Base-by-base conservation (phyloP, 768 basidiomycete genomes). In the Kondoa subrosea region DNA sequence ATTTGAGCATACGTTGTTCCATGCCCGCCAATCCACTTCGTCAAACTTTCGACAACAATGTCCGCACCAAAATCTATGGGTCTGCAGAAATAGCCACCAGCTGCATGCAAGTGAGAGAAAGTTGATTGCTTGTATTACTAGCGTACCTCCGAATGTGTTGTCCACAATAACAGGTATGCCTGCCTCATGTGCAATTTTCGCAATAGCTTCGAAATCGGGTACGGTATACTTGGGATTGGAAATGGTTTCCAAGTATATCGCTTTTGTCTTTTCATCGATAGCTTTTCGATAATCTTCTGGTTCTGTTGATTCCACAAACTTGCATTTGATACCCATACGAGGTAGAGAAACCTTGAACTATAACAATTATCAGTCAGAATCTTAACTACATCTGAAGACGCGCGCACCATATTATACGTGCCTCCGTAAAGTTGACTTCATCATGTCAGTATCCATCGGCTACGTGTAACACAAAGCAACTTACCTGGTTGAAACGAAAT, bases 151-250 rank as follows among this genome's bases (percentile, higher is more conserved):
- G 59, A 69, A 71, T 12, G 71, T 69, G 65, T 71, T 89, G 73
- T 89, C 88, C 0, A 89, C 87, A 57, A 89, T 83, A 56, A 90
- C 78, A 0, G 88, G 88, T 29, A 89, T 85, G 0, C 81, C 81
- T 72, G 84, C 79, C 33, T 82, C 80, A 72, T 88, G 87, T 1
- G 89, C 89, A 50, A 88, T 76, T 80, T 86, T 84, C n/a, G 87
- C 84, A 34, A 89, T 78, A 32, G 81, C 84, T 2, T 85, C 81
- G 26, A 89, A 81, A 57, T 85, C 82, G 21, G 80, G 80, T 66
- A 89, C 80, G 65, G 81, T 79, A 73, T 84, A 87, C 73, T 61
- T 85, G 0, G 88, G 87, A 74, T 89, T 89, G n/a, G 85, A 85
- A 57, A 90, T 87, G 67, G 80, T 83, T 77, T 89, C 88, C 4